Conservation (phyloP, 306 rosid species). For the Rosa persica region DNA sequence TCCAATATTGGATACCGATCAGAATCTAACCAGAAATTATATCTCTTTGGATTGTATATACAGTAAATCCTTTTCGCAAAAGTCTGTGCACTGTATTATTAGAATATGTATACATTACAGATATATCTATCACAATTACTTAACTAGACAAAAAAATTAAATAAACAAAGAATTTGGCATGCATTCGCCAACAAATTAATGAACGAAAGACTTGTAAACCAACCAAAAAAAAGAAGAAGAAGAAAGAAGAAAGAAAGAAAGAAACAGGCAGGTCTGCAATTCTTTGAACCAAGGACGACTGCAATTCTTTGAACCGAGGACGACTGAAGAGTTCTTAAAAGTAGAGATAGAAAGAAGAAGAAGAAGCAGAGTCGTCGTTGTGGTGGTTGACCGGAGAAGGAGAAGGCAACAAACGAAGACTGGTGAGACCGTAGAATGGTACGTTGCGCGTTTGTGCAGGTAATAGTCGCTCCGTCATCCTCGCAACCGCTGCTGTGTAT, state of each 20-base stretch:
- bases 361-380: slow-evolving; percentile 23
- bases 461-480: slow-evolving; percentile 38
- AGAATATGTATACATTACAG: not conserved
- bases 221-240: not conserved
- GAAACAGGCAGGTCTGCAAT: not conserved
- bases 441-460: slow-evolving; percentile 19
- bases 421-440: slow-evolving; percentile 28
- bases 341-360: slow-evolving; percentile 50
- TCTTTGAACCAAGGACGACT: not conserved
- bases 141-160: not conserved
- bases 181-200: not conserved
- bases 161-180: not conserved
- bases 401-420: slow-evolving; percentile 30
- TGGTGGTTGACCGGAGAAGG: slow-evolving; percentile 21
- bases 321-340: slow-evolving; percentile 25
- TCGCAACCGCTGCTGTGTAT: slow-evolving; percentile 44
- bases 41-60: not conserved
- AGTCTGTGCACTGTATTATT: not conserved
- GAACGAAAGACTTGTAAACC: not conserved
- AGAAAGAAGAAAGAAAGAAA: not conserved
- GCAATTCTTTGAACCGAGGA: not conserved
- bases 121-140: not conserved
- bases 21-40: not conserved
- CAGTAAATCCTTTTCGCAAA: no score
- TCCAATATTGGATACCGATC: not conserved